Percentiles rank a stretch among this genome's conserved stretches.
These are phyloP conservation scores for Huntiella savannae DNA, from an alignment of 2,329 filamentous ascomycete genomes.

Conservation along the genomic window DNA sequence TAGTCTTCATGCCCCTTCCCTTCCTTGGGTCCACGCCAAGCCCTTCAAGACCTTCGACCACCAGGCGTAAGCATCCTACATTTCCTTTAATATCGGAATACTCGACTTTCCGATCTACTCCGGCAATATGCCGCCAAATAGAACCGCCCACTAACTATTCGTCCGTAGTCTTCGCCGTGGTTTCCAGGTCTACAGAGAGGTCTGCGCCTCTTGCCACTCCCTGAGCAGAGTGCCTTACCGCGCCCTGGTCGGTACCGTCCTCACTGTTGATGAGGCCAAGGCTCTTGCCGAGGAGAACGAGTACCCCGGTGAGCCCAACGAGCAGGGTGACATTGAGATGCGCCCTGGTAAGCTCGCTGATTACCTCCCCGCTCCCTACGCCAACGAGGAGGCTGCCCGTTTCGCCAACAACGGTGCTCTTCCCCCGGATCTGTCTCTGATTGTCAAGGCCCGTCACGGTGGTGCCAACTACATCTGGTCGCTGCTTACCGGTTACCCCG, in stretches of 20 bases:
- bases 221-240: constrained; percentile 88
- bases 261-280: constrained; percentile 98
- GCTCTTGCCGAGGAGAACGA: constrained; percentile 93
- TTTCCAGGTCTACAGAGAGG: constrained; percentile 98
- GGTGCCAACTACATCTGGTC: constrained; percentile 98
- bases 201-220: constrained; percentile 95
- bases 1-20: constrained; percentile 78
- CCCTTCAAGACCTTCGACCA: constrained; percentile 95
- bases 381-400: constrained; percentile 96
- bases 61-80: constrained; percentile 54
- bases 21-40: constrained; percentile 90
- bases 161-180: constrained; percentile 70
- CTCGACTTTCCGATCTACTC: constrained; percentile 5
- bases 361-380: constrained; percentile 88
- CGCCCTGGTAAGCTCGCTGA: constrained; percentile 96
- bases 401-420: constrained; percentile 97
- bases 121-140: background rate
- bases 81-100: background rate
- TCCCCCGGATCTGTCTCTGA: constrained; percentile 91
- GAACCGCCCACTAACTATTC: background rate
- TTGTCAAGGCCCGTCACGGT: constrained; percentile 92
- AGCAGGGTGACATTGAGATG: constrained; percentile 96
- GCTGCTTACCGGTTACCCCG: constrained; percentile 90
- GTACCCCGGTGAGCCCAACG: constrained; percentile 95
- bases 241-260: constrained; percentile 67